phyloP scores from a whole-genome alignment of 768 basidiomycete species.

The Rickenella mellea region DNA sequence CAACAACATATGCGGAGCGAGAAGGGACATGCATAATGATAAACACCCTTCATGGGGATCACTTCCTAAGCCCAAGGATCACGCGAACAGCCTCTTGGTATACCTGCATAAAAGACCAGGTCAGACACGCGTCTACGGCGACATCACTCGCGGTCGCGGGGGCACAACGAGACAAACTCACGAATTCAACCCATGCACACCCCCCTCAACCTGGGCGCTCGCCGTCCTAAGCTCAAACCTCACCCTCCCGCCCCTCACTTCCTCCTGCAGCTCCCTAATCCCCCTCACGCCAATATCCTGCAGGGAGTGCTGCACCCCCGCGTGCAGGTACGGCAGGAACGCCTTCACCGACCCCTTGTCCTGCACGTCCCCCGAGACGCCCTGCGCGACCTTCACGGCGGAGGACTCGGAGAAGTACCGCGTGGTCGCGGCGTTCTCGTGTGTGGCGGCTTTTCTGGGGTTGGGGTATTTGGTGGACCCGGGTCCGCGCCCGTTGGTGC shows the following conservation, averaged over 20 bases:
- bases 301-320: conserved; percentile 84
- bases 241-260: conserved; percentile 56
- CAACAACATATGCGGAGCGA: no score
- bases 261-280: conserved; percentile 55
- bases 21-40: no score
- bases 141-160: no score
- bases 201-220: conserved; percentile 92
- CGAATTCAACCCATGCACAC: conserved; percentile 93
- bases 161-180: no score
- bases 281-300: conserved; percentile 84
- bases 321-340: conserved; percentile 80
- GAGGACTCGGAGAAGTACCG: conserved; percentile 93
- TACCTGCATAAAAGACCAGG: no score
- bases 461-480: conserved; percentile 36
- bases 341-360: conserved; percentile 94
- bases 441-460: conserved; percentile 34
- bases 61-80: no score
- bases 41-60: no score
- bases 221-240: conserved; percentile 91
- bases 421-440: conserved; percentile 92
- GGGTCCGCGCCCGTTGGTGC: conserved; percentile 12
- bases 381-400: conserved; percentile 92
- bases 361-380: conserved; percentile 92
- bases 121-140: no score
- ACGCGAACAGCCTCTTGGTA: no score